Evolutionary conservation across 2,329 filamentous ascomycete genomes (phyloP), one percentile per base, ranked within the genome.

Genomic region (Sclerotinia borealis): DNA sequence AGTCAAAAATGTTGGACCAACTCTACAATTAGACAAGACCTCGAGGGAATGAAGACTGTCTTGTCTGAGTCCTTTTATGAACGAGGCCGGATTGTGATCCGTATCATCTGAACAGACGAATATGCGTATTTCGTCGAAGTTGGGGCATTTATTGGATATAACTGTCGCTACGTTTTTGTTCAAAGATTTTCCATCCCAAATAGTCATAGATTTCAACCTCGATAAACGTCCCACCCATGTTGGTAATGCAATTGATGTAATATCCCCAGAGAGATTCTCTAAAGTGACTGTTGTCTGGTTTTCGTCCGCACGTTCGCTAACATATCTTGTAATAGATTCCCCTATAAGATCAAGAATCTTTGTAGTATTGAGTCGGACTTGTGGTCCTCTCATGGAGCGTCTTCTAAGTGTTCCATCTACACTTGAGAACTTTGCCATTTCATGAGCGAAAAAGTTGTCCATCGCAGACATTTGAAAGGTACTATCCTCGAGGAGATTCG

Each of bases 111-210:
- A 52, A 63, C 76, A 79, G 37, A 69, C 77, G 66, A 81, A 86
- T 62, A 88, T 84, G 31, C 79, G 83, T 27, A 92, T 74, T 45
- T 83, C 80, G 49, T 79, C 79, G 68, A 92, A 88, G 10, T 81
- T 76, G 2, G 84, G 84, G 68, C 88, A 91, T 68, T 82, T 77
- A 29, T 79, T 72, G 29, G 79, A 77, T 54, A 91, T 82, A 3
- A 83, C 79, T 15, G 76, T 75, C 37, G 82, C 81, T 2, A 81
- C 79, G 62, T 83, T 79, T 58, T 82, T 77, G 47, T 79, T 81
- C 1, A 92, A 78, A 11, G 83, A 80, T 45, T 79, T 80, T 3
- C 86, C 87, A 66, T 88, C 83, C 72, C 80, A 85, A 2, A 91
- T 76, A 19, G 83, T 81, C 39, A 91, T 77, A 1, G 79, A 80